Evolutionary conservation across 352 stramenopile genomes (phyloP), one percentile per base, ranked within the genome.

Genomic region (Phytophthora ramorum): DNA sequence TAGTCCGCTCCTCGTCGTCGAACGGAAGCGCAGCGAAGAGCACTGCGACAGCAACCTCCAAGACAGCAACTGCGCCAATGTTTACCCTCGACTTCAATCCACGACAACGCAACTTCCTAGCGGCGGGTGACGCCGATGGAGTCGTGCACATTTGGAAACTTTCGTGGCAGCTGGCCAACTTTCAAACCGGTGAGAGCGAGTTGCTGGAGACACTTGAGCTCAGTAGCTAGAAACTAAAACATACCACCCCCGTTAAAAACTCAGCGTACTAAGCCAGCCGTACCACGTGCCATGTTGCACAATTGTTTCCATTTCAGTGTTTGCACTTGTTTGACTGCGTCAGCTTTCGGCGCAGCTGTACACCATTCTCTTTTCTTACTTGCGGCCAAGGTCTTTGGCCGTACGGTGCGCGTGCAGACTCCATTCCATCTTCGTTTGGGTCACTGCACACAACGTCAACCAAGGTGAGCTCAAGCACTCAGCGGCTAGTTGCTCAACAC

Each of bases 351-450:
- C 20, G 20, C 24, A 24, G 40, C 28, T 41, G 40, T 38, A 51
- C 20, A 8, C 26, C 26, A 32, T n/a, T 38, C 2, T 24, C 5
- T 9, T 41, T 26, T 22, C 59, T 72, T 84, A 94, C 73, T 92
- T 94, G 66, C 76, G 70, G 13, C 75, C 72, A 34, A 96, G 79
- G 55, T 93, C 84, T 40, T 87, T 83, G 41, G 85, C 88, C 30
- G 87, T 95, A 48, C 88, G 88, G 50, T 96, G 88, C 26, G 85
- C 83, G 59, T 94, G 81, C 47, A 96, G 50, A 53, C 75, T 96
- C 88, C 88, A 96, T 64, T 96, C 85, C 87, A 96, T 96, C 75
- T 96, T 96, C 19, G 83, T 93, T 54, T 94, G 85, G 2, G 87
- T 96, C 35, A 96, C 87, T 91, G 32, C 7, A 50, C 10, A 43